Conservation (phyloP, 192 early-diverging fungal species). For the Coemansia sp. region DNA sequence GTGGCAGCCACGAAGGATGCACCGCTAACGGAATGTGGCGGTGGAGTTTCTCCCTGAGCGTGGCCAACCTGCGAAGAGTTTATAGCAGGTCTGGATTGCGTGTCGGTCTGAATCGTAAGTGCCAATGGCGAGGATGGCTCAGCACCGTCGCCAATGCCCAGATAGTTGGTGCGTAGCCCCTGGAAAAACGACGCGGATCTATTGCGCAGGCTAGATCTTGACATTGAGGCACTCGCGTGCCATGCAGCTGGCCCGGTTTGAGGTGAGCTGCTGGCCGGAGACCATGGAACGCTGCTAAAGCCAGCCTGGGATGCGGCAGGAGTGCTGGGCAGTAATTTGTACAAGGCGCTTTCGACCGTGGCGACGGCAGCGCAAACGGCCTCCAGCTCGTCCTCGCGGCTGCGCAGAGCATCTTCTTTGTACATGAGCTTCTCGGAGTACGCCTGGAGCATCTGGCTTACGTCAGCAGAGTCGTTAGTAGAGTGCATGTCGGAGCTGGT, state of each 20-base stretch:
- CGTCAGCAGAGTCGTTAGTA: not conserved
- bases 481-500: slow-evolving; percentile 5
- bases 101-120: slow-evolving; percentile 12
- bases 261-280: slow-evolving; percentile 11
- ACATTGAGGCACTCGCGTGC: not conserved
- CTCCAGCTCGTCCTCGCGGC: slow-evolving; percentile 51
- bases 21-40: not conserved
- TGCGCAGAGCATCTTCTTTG: slow-evolving; percentile 49
- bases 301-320: not conserved
- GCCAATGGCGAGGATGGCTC: slow-evolving; percentile 12
- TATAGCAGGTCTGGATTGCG: not conserved
- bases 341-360: slow-evolving; percentile 21
- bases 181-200: slow-evolving; percentile 50
- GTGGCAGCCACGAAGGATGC: not conserved
- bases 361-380: slow-evolving; percentile 13
- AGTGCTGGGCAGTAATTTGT: slow-evolving; percentile 16
- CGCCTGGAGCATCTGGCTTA: slow-evolving; percentile 38
- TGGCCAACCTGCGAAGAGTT: not conserved
- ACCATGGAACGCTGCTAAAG: slow-evolving; percentile 5
- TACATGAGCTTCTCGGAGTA: slow-evolving; percentile 50
- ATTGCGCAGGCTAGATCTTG: slow-evolving; percentile 30
- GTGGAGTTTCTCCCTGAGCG: not conserved
- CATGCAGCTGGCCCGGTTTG: not conserved
- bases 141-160: slow-evolving; percentile 12
- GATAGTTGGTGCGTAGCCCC: slow-evolving; percentile 35